phyloP scores from a whole-genome alignment of 2,329 filamentous ascomycete genomes.

The Phaeoacremonium minimum region DNA sequence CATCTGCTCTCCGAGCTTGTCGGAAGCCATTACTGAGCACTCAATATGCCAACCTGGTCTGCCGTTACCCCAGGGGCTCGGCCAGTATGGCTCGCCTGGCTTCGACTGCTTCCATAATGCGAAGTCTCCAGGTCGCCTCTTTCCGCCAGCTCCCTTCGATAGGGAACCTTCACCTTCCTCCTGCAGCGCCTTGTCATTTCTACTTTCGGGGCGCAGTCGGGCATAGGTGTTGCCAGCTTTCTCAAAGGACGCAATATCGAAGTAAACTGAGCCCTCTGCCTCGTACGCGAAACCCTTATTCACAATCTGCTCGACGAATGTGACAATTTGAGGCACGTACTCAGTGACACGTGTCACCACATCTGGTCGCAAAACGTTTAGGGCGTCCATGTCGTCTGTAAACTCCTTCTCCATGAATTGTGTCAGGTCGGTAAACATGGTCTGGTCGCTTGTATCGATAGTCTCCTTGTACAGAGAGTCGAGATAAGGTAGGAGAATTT shows the following conservation, averaged over 20 bases:
- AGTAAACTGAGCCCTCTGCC: constrained; percentile 82
- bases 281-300: constrained; percentile 83
- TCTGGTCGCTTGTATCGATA: constrained; percentile 57
- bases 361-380: constrained; percentile 83
- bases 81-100: constrained; percentile 87
- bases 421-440: constrained; percentile 82
- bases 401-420: constrained; percentile 84
- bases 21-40: constrained; percentile 92
- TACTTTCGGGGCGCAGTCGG: constrained; percentile 77
- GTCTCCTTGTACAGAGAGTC: constrained; percentile 64
- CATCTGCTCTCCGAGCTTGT: constrained; percentile 77
- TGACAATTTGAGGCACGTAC: constrained; percentile 81
- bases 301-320: constrained; percentile 78
- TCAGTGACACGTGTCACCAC: constrained; percentile 87
- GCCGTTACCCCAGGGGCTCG: constrained; percentile 80
- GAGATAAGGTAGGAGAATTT: constrained; percentile 76
- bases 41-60: constrained; percentile 96
- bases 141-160: constrained; percentile 56
- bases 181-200: constrained; percentile 75
- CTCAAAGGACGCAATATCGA: constrained; percentile 86
- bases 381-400: constrained; percentile 77
- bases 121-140: constrained; percentile 79
- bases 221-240: constrained; percentile 81
- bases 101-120: constrained; percentile 93
- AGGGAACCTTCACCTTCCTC: constrained; percentile 89